Evolutionary conservation across 2,329 filamentous ascomycete genomes (phyloP), one percentile per base, ranked within the genome.

Genomic region (Neobulgaria alba): DNA sequence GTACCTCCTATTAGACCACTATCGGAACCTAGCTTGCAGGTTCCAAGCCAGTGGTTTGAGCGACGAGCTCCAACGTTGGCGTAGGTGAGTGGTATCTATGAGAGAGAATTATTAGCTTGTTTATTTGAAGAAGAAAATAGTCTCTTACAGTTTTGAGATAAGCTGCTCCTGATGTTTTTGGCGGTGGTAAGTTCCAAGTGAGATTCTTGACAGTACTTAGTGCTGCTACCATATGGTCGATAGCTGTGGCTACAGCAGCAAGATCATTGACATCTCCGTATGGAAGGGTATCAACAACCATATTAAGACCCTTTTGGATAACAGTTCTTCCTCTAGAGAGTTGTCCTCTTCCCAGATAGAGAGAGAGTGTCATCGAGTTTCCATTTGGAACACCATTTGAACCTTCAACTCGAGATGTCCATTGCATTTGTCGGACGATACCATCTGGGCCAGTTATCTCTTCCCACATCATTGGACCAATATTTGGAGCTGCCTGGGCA

Each of bases 311-410:
- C 36, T 67, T 63, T 29, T 69, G 75, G 53, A 83, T 80, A 10
- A 73, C 76, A 48, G 79, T 71, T 33, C 71, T 65, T 34, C 79
- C 79, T 29, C 76, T 67, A 10, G 77, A 79, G n/a, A 69, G 72
- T 16, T 72, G 65, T 30, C 79, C 78, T 40, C 77, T 73, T 23
- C 77, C 77, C 19, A 84, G 76, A 61, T 84, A 82, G 51, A 75
- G 70, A 47, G 67, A 72, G 50, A 77, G 67, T 10, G 50, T 58
- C 52, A 58, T 57, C 8, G 52, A 46, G n/a, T 54, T 47, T 8
- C 52, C 53, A 29, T 51, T 53, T 7, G 46, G 36, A 10, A 51
- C 38, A 4, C 48, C 47, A 10, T 43, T 37, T 1, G 54, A 53
- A 2, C 55, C 72, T 48, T 82, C 77, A 18, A 81, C 76, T 48